Percentiles rank a stretch among this genome's conserved stretches.
These are phyloP conservation scores for Aspergillus transmontanensis DNA, from an alignment of 2,329 filamentous ascomycete species.

Conservation along the genomic window DNA sequence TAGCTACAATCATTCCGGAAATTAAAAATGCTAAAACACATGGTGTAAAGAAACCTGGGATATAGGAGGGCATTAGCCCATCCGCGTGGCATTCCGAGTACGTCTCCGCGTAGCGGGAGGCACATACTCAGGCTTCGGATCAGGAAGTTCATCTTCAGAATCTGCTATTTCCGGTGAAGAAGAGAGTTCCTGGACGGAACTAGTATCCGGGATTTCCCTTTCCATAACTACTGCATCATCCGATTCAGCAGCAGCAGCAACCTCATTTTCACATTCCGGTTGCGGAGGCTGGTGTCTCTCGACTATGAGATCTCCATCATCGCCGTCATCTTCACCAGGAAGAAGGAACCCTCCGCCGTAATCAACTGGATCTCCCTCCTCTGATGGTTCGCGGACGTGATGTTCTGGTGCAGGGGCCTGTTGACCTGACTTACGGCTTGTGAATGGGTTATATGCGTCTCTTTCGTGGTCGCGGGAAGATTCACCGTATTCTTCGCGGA, in stretches of 20 bases:
- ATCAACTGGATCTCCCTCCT: constrained; percentile 26
- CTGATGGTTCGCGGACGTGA: constrained; percentile 2
- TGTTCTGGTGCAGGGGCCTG: background rate
- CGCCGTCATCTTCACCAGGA: constrained; percentile 31
- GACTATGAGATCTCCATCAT: constrained; percentile 32
- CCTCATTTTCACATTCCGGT: background rate
- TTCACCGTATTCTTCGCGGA: constrained; percentile 72
- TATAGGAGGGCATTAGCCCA: background rate
- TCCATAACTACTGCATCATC: constrained; percentile 13
- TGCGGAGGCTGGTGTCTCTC: constrained; percentile 25
- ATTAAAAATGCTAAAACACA: background rate
- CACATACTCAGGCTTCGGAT: constrained; percentile 22
- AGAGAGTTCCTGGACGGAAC: constrained; percentile 14
- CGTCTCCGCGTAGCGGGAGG: constrained; percentile 26
- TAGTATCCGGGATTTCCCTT: constrained; percentile 1
- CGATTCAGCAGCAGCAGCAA: constrained; percentile 2
- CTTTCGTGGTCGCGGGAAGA: constrained; percentile 29
- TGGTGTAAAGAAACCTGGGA: too few relatives aligned
- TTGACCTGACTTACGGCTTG: constrained; percentile 13
- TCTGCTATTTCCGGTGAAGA: constrained; percentile 10
- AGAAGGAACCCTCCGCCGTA: constrained; percentile 37
- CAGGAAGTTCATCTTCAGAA: constrained; percentile 5
- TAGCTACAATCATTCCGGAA: background rate
- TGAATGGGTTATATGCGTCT: constrained; percentile 41
- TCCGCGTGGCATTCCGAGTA: constrained; percentile 20